Conservation (phyloP, 345 rosid species). For the Adansonia digitata region DNA sequence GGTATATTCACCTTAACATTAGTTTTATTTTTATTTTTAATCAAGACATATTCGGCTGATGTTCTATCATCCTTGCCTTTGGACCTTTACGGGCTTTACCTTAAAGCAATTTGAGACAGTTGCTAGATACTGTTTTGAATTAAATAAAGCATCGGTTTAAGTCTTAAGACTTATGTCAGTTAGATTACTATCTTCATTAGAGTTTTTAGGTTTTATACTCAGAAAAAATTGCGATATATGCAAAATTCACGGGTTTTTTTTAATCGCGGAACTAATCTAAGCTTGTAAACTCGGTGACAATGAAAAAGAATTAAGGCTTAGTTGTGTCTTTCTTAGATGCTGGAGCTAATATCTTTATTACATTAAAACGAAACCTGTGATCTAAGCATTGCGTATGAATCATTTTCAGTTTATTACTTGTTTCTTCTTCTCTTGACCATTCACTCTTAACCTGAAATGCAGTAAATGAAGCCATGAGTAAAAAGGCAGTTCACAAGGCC, state of each 20-base stretch:
- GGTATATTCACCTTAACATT: constrained; percentile 23
- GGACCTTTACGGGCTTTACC: not conserved
- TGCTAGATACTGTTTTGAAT: not conserved
- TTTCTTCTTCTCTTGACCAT: not conserved
- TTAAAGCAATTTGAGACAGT: not conserved
- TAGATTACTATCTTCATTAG: not conserved
- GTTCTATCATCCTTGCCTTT: not conserved
- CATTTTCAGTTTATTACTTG: not conserved
- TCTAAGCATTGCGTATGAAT: not conserved
- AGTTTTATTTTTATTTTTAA: not conserved
- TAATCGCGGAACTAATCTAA: not conserved
- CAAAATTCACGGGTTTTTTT: not conserved
- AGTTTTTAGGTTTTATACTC: not conserved
- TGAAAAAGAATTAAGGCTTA: not conserved
- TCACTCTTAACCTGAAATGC: constrained; percentile 19
- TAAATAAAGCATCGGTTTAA: not conserved
- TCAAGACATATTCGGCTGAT: not conserved
- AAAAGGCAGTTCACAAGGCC: constrained; percentile 59
- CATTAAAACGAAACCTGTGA: not conserved
- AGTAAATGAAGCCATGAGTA: constrained; percentile 60
- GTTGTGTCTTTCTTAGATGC: not conserved
- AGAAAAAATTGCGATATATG: no score
- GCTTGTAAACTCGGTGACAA: not conserved
- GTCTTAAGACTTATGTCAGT: not conserved
- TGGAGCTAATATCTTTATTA: not conserved